Conservation (phyloP, 2,329 filamentous ascomycete genomes). For the Xylaria sp. region DNA sequence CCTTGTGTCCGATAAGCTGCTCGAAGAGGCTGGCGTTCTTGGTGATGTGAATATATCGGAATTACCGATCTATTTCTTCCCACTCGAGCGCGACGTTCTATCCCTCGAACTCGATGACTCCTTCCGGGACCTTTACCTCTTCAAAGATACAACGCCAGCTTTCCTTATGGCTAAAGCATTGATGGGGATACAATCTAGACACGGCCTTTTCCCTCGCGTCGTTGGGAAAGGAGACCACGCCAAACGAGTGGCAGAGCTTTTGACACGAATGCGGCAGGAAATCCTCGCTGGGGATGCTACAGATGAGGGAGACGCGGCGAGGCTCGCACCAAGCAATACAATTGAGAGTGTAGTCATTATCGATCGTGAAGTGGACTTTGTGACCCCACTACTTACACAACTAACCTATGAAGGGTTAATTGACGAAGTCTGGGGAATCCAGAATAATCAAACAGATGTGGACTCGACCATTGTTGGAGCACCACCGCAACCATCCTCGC, state of each 20-base stretch:
- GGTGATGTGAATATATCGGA: conserved; percentile 91
- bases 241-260: conserved; percentile 82
- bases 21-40: conserved; percentile 91
- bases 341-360: conserved; percentile 94
- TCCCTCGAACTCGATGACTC: conserved; percentile 89
- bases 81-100: conserved; percentile 86
- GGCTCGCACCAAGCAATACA: conserved; percentile 81
- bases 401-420: conserved; percentile 96
- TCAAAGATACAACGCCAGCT: conserved; percentile 88
- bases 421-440: conserved; percentile 90
- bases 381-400: conserved; percentile 90
- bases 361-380: conserved; percentile 92
- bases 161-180: conserved; percentile 88
- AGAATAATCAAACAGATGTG: conserved; percentile 90
- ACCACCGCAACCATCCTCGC: conserved; percentile 61
- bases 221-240: conserved; percentile 96
- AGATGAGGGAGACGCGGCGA: conserved; percentile 64
- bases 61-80: conserved; percentile 87
- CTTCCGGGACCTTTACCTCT: conserved; percentile 85
- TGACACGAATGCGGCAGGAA: conserved; percentile 91
- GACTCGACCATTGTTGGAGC: conserved; percentile 87
- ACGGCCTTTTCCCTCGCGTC: conserved; percentile 93
- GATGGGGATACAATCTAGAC: conserved; percentile 90
- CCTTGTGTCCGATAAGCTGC: conserved; percentile 84
- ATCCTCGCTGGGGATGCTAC: conserved; percentile 78